Percentiles rank a stretch among this genome's conserved stretches.
These are phyloP conservation scores for Septoria linicola DNA, from an alignment of 2,329 filamentous ascomycete species.

Conservation along the genomic window DNA sequence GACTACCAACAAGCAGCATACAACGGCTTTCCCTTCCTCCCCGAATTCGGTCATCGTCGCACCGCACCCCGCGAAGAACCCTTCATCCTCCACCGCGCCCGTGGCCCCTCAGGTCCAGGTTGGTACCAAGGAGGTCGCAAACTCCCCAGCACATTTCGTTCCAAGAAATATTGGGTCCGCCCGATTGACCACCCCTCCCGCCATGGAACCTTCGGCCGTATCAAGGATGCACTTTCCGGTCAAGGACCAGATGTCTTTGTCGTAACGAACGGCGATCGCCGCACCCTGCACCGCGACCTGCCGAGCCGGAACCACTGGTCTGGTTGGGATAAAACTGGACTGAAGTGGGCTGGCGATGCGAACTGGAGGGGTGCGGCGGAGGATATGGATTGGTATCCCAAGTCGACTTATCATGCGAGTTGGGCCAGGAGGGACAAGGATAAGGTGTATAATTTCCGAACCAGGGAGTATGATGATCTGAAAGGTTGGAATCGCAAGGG, in stretches of 20 bases:
- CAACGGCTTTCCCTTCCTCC: constrained; percentile 29
- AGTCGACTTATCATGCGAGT: constrained; percentile 27
- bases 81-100: constrained; percentile 28
- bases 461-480: constrained; percentile 28
- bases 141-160: constrained; percentile 30
- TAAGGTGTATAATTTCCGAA: constrained; percentile 34
- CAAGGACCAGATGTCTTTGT: constrained; percentile 50
- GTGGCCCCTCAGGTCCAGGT: constrained; percentile 13
- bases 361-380: constrained; percentile 41
- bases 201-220: constrained; percentile 39
- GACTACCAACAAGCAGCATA: constrained; percentile 25
- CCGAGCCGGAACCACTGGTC: constrained; percentile 42
- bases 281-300: constrained; percentile 41
- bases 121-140: constrained; percentile 32
- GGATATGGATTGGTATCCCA: constrained; percentile 38
- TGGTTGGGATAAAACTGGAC: constrained; percentile 33
- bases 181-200: constrained; percentile 45
- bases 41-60: constrained; percentile 29
- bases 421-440: constrained; percentile 24
- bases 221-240: constrained; percentile 45
- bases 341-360: constrained; percentile 16
- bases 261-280: constrained; percentile 40
- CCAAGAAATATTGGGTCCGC: constrained; percentile 46
- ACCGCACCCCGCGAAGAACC: constrained; percentile 31
- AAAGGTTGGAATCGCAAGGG: constrained; percentile 16